Base-by-base conservation (phyloP, 805 yeast species). In the Pichia membranifaciens region DNA sequence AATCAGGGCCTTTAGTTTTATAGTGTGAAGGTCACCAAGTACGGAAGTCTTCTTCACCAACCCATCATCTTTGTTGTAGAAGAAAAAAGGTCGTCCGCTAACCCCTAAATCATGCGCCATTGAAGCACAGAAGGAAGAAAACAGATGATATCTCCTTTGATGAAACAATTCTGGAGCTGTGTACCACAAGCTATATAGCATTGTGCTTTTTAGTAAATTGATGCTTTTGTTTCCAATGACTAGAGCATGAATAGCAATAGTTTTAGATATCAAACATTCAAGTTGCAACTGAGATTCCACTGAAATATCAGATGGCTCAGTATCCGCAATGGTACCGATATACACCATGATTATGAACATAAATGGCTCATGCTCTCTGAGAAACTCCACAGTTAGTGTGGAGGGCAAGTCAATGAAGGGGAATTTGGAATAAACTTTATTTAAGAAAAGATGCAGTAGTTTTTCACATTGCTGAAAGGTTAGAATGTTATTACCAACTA, bases 111-210 rank as follows among this genome's bases (percentile, higher is more conserved):
- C 96, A 55, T 79, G 83, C 2, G 85, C 74, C 64, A 89, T 70
- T 4, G 84, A 71, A 13, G 82, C 78, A 44, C 89, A 79, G 20
- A 87, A 68, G 13, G 78, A 69, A 46, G 79, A 78, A 52, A 87
- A 73, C 44, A 87, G 68, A 59, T 86, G 93, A 53, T 82, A 81
- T 41, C 95, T 76, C 48, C 95, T 78, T 55, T 84, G 85, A 53
- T 81, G 85, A 54, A 86, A 85, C 55, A 86, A 69, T 62, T 87
- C 96, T 0, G 96, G 86, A 4, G 87, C 77, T 54, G 84, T 86
- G 60, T 87, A 88, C 96, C 96, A 89, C 25, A 82, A 63, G 22
- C 84, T 75, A 44, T 84, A 68, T 5, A 86, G 57, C 17, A 84
- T 59, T 43, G 85, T 66, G 17, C 82, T 68, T 60, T 82, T 81